Base-by-base conservation (phyloP, 441 rosid species). In the Populus hybrid region DNA sequence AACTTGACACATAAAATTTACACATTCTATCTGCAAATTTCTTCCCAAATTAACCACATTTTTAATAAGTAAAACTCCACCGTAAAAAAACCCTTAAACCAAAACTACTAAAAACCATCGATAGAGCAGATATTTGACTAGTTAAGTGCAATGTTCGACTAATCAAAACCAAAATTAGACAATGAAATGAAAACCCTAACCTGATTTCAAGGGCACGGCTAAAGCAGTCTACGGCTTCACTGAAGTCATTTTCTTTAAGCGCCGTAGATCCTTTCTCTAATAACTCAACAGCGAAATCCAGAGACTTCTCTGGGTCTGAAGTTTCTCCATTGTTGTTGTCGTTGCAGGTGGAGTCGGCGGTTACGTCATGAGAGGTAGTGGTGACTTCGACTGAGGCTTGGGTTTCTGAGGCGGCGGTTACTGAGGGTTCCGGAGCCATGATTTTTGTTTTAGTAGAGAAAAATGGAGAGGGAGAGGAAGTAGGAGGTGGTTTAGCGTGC, bases 171-270 rank as follows among this genome's bases (percentile, higher is more conserved):
- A 10, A 67, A 70, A 23, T 3, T 34, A 12, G 73, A 67, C 34
- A 73, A 59, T 1, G 40, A 73, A 63, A 57, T 42, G 2, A n/a
- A 61, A 79, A 79, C 72, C 71, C 83, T 59, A 76, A 94, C 97
- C 90, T 90, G 88, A 94, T 94, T 78, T 96, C 98, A 6, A 96
- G 92, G 42, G 95, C 90, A 30, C 97, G 99, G 86, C 97, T 93
- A 57, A 90, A 90, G 85, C 92, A 96, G 46, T 94, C 98, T 6
- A 90, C 89, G 7, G 99, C 99, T 84, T 94, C 95, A 5, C 77
- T 75, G 73, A 83, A 89, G 79, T 94, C 97, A 5, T 74, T 78
- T 64, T 90, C 95, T 73, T 83, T 93, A 69, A 93, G 74, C 14
- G 92, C 95, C 18, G 10, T 40, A 30, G 83, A 76, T 72, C 97